Base-by-base conservation (phyloP, 2,329 filamentous ascomycete genomes). In the Amesomyces nigricolor region DNA sequence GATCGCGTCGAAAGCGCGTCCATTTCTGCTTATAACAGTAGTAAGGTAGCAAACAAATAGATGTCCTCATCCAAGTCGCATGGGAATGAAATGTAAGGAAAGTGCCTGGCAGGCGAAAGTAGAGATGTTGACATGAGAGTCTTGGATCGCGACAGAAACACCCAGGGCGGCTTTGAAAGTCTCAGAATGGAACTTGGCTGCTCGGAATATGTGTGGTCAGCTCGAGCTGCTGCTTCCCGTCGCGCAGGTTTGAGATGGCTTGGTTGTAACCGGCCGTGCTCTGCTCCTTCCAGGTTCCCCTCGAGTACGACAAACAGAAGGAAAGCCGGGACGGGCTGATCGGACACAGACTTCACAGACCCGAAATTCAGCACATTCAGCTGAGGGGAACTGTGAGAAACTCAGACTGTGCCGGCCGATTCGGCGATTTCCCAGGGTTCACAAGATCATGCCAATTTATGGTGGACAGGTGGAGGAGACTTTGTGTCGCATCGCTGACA, bases 141-240 rank as follows among this genome's bases (percentile, higher is more conserved):
- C 11, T 22, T 26, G 22, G 22, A 19, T 42, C 22, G 4, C 6
- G 5, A 37, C 4, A 43, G 22, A 40, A 47, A 45, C 38, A 48
- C 45, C 52, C 43, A 40, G 22, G 22, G 22, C 22, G 6, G 39
- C 14, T 22, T 22, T 17, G 32, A 46, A 19, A 26, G 40, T 50
- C 37, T 45, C 26, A 48, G 4, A 48, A 39, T 13, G 38, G 17
- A 32, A 32, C 42, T 14, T 35, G 46, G 46, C 37, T 38, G 19
- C 29, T 32, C 17, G 39, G 40, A 51, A 42, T 26, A 26, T 14
- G 38, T 50, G 38, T 51, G 44, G 39, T 47, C 30, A n/a, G n/a
- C 13, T 30, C 42, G 26, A 32, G 45, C 45, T 53, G 49, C 49
- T 58, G 57, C 57, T 61, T 58, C 59, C 57, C 55, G 55, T 48